Evolutionary conservation across 768 basidiomycete genomes (phyloP), one percentile per base, ranked within the genome.

Genomic region (Symmetrospora coprosmae): DNA sequence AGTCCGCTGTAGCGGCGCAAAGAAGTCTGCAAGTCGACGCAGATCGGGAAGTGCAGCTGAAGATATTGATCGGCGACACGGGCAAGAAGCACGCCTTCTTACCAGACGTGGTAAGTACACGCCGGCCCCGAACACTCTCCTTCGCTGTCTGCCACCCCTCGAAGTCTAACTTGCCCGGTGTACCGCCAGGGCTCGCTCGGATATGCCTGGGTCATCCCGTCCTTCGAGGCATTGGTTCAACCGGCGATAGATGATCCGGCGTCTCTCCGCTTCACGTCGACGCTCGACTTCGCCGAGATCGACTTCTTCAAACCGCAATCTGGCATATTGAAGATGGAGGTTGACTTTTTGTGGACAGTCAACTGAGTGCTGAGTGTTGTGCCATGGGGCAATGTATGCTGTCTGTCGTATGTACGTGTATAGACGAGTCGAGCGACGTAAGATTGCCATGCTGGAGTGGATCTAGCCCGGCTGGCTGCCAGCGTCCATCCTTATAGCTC

Each of bases 41-140:
- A 16, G 50, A 62, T 46, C 61, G 52, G 8, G 61, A 62, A 30
- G 40, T 62, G 27, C 61, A 62, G 43, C 33, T 62, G 39, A 62
- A 62, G 53, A 27, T 62, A 3, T 37, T 62, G 4, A 39, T 62
- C 16, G 61, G 61, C 19, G 28, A 40, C 17, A 31, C 50, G 9
- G 61, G 61, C 2, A 50, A 9, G 31, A 62, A 56, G 19, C 61
- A 62, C 39, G 21, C 61, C 2, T 5, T 25, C n/a, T 33, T 62
- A 9, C 61, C 61, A 4, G 61, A 62, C 35, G 56, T 62, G 16
- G 55, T 58, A 35, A 7, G 55, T 58, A 30, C 17, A 30, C 33
- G 30, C 25, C n/a, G 28, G 7, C 2, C 55, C 49, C 9, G 8
- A 9, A 11, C 8, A 9, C 17, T 50, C 3, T 31, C 9, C n/a